Percentiles rank a stretch among this genome's conserved stretches.
Evolutionary conservation across 192 early-diverging fungal species (phyloP).

Genomic region (Radiomyces spectabilis): DNA sequence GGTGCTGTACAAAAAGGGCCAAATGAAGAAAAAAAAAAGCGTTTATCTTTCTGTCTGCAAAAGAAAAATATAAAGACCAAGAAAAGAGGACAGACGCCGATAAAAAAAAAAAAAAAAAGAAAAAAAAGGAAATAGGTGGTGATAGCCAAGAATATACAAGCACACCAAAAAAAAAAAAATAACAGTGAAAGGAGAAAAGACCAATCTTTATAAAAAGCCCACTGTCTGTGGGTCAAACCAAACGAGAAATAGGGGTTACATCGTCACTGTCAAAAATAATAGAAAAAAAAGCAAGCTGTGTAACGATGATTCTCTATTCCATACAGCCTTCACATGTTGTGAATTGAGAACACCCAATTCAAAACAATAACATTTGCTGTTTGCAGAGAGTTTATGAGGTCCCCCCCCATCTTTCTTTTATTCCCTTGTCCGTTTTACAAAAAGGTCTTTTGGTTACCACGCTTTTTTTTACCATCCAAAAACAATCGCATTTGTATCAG

Average conservation of each 20-base stretch:
- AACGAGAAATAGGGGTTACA: neutral
- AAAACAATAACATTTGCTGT: no score
- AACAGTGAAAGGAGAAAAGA: neutral
- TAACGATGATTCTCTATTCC: neutral
- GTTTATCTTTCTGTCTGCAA: constrained; percentile 43
- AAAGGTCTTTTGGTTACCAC: neutral
- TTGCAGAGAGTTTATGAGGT: no score
- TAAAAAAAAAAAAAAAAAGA: neutral
- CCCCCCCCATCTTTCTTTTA: no score
- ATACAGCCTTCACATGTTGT: no score
- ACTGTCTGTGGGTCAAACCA: neutral
- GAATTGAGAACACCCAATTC: no score
- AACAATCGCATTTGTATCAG: no score
- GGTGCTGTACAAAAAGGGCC: constrained; percentile 51
- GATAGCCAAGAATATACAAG: neutral
- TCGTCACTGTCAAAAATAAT: neutral
- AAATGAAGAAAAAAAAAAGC: no score
- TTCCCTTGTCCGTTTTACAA: neutral
- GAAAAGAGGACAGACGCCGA: neutral
- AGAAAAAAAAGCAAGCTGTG: constrained; percentile 1
- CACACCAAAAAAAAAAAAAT: neutral
- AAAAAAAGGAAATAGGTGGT: neutral
- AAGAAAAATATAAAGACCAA: neutral
- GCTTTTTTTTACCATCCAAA: neutral
- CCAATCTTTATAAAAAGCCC: neutral